These are phyloP conservation scores for Datisca glomerata DNA, from an alignment of 306 rosid genomes.

Conservation along the genomic window DNA sequence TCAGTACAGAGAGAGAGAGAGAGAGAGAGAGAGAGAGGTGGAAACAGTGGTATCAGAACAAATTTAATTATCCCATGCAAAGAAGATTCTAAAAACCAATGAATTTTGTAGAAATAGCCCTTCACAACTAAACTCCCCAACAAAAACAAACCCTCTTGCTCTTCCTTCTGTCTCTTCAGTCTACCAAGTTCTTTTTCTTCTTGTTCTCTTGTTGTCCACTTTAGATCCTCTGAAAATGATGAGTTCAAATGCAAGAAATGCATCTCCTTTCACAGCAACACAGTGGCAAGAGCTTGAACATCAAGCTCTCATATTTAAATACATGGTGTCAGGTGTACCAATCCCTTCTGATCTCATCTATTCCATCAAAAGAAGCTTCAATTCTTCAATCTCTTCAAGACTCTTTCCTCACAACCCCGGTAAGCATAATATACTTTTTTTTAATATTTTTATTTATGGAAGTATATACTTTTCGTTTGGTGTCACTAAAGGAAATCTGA, in stretches of 20 bases:
- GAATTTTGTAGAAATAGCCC: constrained; percentile 12
- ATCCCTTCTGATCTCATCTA: constrained; percentile 81
- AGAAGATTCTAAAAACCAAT: constrained; percentile 27
- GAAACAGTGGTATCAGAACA: too few species aligned
- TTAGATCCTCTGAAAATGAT: constrained; percentile 28
- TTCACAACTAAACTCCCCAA: constrained; percentile 4
- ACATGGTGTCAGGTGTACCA: constrained; percentile 83
- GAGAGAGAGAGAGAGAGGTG: constrained; percentile 9
- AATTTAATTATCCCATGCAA: constrained; percentile 57
- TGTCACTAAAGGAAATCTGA: too few species aligned
- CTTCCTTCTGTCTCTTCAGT: constrained; percentile 1
- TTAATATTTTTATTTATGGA: too few species aligned
- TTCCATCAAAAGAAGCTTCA: constrained; percentile 72
- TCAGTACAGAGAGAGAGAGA: constrained; percentile 2
- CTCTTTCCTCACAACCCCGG: constrained; percentile 81
- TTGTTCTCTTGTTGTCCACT: constrained; percentile 4
- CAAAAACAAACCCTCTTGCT: constrained; percentile 7
- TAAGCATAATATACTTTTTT: constrained; percentile 15
- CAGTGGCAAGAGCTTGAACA: constrained; percentile 99
- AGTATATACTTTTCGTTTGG: too few species aligned
- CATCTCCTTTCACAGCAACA: constrained; percentile 69
- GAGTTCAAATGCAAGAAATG: constrained; percentile 32
- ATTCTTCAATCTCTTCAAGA: constrained; percentile 57
- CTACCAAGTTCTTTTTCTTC: background rate
- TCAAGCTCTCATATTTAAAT: constrained; percentile 87